Evolutionary conservation across 768 basidiomycete genomes (phyloP).

Genomic region (Trametes meyenii): DNA sequence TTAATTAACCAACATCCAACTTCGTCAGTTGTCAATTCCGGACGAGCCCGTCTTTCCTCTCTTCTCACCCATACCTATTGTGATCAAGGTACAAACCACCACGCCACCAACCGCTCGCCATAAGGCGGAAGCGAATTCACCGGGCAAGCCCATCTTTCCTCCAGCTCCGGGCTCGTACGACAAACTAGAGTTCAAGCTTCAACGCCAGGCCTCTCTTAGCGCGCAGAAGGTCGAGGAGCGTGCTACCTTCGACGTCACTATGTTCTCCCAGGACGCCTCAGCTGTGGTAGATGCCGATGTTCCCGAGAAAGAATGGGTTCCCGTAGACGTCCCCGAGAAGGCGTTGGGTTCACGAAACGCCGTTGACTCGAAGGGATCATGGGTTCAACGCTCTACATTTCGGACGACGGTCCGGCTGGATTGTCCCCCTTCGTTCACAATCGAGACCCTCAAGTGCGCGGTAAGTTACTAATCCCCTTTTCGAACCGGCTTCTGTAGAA

Average conservation of each 20-base stretch:
- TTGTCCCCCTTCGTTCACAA: conserved; percentile 19
- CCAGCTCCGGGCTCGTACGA: background rate
- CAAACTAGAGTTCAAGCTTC: conserved; percentile 17
- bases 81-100: conserved; percentile 19
- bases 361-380: conserved; percentile 5
- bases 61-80: conserved; percentile 26
- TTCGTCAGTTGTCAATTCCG: conserved; percentile 12
- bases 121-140: conserved; percentile 4
- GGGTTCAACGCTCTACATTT: conserved; percentile 23
- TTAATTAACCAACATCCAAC: too few relatives aligned
- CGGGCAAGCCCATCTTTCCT: conserved; percentile 13
- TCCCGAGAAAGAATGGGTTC: background rate
- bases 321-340: background rate
- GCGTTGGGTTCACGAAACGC: background rate
- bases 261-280: background rate
- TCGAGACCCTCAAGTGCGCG: conserved; percentile 1
- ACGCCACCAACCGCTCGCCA: conserved; percentile 13
- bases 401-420: conserved; percentile 10
- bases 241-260: background rate
- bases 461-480: background rate
- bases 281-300: background rate
- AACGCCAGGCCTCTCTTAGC: conserved; percentile 1
- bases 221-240: background rate
- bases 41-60: conserved; percentile 18
- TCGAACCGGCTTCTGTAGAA: too few relatives aligned